These are phyloP conservation scores for Medicago truncatula DNA, from an alignment of 306 rosid genomes.

Conservation along the genomic window DNA sequence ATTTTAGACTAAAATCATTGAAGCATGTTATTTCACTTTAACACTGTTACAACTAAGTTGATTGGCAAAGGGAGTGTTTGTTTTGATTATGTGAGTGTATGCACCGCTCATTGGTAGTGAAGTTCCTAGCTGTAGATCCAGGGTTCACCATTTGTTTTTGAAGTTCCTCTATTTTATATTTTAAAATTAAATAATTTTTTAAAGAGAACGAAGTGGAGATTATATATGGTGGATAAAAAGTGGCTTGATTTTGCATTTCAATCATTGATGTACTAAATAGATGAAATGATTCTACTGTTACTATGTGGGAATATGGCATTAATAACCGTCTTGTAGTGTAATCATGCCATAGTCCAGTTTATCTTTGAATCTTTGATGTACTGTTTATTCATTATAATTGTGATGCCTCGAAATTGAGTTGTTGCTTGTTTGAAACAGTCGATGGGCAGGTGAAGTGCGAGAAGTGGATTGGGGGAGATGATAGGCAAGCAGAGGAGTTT, in stretches of 20 bases:
- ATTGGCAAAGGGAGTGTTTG: neutral
- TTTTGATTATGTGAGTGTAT: neutral
- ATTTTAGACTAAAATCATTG: neutral
- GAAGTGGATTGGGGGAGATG: constrained; percentile 86
- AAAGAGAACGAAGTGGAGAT: too few relatives aligned
- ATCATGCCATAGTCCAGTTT: neutral
- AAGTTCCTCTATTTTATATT: too few relatives aligned
- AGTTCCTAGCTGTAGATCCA: neutral
- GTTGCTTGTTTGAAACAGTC: constrained; percentile 63
- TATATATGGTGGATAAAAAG: neutral
- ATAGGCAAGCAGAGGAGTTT: constrained; percentile 56
- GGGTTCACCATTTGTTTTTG: neutral
- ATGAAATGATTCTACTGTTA: neutral
- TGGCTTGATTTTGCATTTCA: constrained; percentile 14
- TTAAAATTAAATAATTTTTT: too few relatives aligned
- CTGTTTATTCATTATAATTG: constrained; percentile 14
- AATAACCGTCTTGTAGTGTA: neutral
- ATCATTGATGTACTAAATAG: constrained; percentile 14
- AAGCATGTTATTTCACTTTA: neutral
- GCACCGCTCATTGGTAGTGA: neutral
- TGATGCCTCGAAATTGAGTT: constrained; percentile 44
- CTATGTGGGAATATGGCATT: neutral
- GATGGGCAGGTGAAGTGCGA: constrained; percentile 94
- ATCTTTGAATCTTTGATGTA: constrained; percentile 10
- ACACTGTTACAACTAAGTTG: neutral